These are phyloP conservation scores for Holtermanniella nyarrowii DNA, from an alignment of 768 basidiomycete species.

Conservation along the genomic window DNA sequence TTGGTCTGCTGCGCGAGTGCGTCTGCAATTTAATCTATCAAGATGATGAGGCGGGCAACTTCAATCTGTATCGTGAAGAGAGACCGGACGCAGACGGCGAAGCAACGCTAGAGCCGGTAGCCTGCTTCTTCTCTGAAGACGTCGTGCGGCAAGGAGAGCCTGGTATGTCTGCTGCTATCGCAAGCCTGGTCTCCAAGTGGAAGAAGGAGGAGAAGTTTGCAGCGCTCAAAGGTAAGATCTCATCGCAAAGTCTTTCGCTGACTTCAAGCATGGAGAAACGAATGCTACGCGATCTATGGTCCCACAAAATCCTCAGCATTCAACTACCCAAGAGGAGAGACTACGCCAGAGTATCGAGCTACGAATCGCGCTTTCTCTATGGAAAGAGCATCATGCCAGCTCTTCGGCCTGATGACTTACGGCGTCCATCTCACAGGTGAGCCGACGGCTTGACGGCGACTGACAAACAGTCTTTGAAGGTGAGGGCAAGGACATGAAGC, in stretches of 20 bases:
- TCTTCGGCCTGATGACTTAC: constrained; percentile 84
- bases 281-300: constrained; percentile 55
- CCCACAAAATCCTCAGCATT: constrained; percentile 22
- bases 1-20: constrained; percentile 42
- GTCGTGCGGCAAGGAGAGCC: constrained; percentile 14
- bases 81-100: constrained; percentile 1
- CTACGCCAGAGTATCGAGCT: background rate
- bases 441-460: constrained; percentile 1
- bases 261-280: constrained; percentile 71
- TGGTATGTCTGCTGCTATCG: constrained; percentile 17
- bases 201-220: constrained; percentile 33
- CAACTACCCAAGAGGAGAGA: background rate
- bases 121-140: constrained; percentile 18
- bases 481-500: constrained; percentile 43
- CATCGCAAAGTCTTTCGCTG: constrained; percentile 34
- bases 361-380: constrained; percentile 71
- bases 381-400: constrained; percentile 76
- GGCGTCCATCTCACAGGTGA: constrained; percentile 75
- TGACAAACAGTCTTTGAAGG: constrained; percentile 34
- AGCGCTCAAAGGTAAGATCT: constrained; percentile 33
- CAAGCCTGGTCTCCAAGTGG: constrained; percentile 30
- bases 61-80: constrained; percentile 20
- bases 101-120: background rate
- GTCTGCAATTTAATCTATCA: constrained; percentile 6
- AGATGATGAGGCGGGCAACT: constrained; percentile 13